These are phyloP conservation scores for Neospermospora avenae DNA, from an alignment of 2,329 filamentous ascomycete species.

Conservation along the genomic window DNA sequence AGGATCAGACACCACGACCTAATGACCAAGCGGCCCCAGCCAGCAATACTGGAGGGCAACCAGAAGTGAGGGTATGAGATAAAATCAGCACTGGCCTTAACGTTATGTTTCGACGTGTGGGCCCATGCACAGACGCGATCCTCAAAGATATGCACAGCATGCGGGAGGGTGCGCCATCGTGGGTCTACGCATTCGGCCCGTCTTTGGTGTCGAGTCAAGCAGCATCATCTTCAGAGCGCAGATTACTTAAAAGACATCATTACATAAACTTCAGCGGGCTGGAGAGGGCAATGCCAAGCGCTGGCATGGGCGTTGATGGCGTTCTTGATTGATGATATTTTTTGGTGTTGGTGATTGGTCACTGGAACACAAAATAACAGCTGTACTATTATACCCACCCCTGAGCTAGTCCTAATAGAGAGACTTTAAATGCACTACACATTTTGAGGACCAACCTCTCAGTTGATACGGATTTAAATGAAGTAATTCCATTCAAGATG, in stretches of 20 bases:
- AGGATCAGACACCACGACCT: not conserved
- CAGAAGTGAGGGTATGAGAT: not conserved
- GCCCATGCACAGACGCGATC: not conserved
- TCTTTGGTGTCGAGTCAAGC: no score
- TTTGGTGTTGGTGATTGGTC: not conserved
- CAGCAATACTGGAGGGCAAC: not conserved
- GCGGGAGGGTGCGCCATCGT: not conserved
- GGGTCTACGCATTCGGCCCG: no score
- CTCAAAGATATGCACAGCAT: no score
- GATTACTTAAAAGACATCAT: not conserved
- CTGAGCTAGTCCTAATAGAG: constrained; percentile 4
- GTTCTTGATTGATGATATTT: not conserved
- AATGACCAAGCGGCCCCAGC: not conserved
- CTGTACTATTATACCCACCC: not conserved
- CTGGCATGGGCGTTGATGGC: not conserved
- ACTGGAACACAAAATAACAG: not conserved
- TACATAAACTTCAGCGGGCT: constrained; percentile 1
- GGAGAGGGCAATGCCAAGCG: not conserved
- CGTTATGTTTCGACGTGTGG: not conserved
- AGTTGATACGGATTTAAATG: no score
- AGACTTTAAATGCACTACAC: not conserved
- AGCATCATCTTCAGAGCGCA: no score
- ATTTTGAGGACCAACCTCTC: not conserved
- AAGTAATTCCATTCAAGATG: no score
- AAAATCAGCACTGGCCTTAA: not conserved